Base-by-base conservation (phyloP, 805 yeast species). In the Saccharomycodes ludwigii region DNA sequence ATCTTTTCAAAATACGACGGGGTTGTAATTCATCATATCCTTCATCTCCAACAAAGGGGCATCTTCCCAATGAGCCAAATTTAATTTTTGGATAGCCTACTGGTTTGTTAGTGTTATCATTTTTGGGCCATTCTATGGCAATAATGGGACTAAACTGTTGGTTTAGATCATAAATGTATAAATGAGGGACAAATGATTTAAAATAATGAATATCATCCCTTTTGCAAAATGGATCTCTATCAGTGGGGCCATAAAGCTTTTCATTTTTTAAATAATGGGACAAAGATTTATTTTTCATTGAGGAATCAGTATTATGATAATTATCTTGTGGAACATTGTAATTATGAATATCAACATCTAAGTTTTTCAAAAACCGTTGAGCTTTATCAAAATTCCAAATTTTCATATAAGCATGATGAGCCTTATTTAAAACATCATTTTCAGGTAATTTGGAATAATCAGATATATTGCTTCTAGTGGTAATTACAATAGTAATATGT, bases 311-410 rank as follows among this genome's bases (percentile, higher is more conserved):
- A 6, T 17, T n/a, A 6, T 23, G 20, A n/a, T 15, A 6, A 32
- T 37, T 12, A 36, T 20, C 26, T 34, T 37, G 21, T 47, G 46
- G 16, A 36, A 21, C 21, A 16, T 21, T 28, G 19, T 20, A 21
- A 10, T 20, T 18, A 7, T 5, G 18, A 21, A 37, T 27, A 5
- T 55, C 56, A 6, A 55, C 73, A 30, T 72, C 74, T 44, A 81
- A 58, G 51, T 81, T 72, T 38, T 65, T 68, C 52, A 85, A 64
- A 47, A 86, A 86, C 31, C 95, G 60, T 45, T 74, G 68, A 2
- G 86, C 84, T 53, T 86, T 88, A 34, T 83, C 94, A 45, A 71
- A 76, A 24, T 77, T 72, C 95, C 96, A 88, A 16, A 86, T 79
- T 52, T 86, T 83, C 52, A 79, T 69, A 38, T 71, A 73, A 32